Base-by-base conservation (phyloP, 2,329 filamentous ascomycete species). In the Fusarium brevicatenulatum region DNA sequence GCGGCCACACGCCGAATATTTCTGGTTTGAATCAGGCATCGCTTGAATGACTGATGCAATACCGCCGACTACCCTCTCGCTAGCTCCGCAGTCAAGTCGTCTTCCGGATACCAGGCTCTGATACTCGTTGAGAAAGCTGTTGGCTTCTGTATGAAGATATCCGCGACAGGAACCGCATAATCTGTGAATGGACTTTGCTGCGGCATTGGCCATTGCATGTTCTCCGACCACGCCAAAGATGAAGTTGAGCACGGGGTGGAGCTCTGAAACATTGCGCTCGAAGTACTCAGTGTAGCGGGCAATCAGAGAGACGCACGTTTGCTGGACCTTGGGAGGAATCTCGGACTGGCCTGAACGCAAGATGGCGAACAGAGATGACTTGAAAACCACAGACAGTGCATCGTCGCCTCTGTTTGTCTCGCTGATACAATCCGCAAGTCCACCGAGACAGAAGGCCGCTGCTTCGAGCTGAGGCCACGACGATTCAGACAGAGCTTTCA, bases 281-380 rank as follows among this genome's bases (percentile, higher is more conserved):
- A 97, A 95, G 81, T 93, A 96, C 60, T 91, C 89, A 9, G 92
- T 90, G 78, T 94, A 95, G 32, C 90, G 87, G 72, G 93, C 92
- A 44, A 95, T 90, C 44, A 93, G 82, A 50, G 89, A 87, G 36
- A 95, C 87, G 40, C 91, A 91, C 1, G 92, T 92, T 76, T 93
- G 90, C 55, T 90, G 87, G 23, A 91, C 87, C 59, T 91, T 87
- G 8, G 88, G 82, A 2, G 91, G 91, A 16, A 94, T 86, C 7
- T 84, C 81, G 6, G 83, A 81, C 68, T 86, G 79, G 56, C 85
- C 78, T 82, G 87, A 78, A 79, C 85, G 77, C 70, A 91, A 82
- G 75, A 91, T 77, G 80, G 84, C 78, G 80, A 91, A 86, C 73
- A 94, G 77, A 61, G 87, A 81, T 6, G 88, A 87, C 21, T 85